Conservation (phyloP, 2,329 filamentous ascomycete genomes). For the Venturia pyrina region DNA sequence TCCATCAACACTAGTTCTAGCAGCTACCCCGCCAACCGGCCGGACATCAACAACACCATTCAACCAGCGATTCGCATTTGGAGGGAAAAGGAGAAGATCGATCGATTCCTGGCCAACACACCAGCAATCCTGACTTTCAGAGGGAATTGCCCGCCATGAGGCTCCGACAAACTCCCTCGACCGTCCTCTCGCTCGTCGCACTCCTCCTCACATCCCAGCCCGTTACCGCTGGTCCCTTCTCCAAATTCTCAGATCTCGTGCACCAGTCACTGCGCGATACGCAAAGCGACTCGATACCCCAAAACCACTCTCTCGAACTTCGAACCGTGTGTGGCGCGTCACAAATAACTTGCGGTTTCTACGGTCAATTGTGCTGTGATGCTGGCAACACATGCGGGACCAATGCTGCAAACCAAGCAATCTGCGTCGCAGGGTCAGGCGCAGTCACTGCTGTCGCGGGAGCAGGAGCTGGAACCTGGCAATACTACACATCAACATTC, state of each 20-base stretch:
- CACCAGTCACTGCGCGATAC: conserved; percentile 1
- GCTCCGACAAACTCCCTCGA: background rate
- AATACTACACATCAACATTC: conserved; percentile 48
- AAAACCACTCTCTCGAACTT: conserved; percentile 8
- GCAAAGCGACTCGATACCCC: background rate
- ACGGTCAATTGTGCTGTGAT: conserved; percentile 26
- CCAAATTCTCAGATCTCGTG: background rate
- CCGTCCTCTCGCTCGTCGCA: background rate
- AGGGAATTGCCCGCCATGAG: conserved; percentile 8
- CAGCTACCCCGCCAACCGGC: conserved; percentile 5
- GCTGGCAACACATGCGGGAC: conserved; percentile 21
- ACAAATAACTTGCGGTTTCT: conserved; percentile 22
- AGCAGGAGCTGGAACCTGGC: conserved; percentile 31
- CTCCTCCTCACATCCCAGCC: conserved; percentile 3
- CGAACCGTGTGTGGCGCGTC: background rate
- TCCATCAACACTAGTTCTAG: background rate
- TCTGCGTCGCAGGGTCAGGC: conserved; percentile 19
- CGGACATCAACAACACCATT: background rate
- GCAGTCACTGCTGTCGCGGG: conserved; percentile 17
- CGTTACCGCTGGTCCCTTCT: conserved; percentile 1
- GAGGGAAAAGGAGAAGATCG: background rate
- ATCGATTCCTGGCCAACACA: background rate
- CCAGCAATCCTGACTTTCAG: background rate
- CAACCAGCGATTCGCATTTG: background rate
- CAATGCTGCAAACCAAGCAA: conserved; percentile 25